Base-by-base conservation (phyloP, 306 rosid genomes). In the Gastrolobium villosum region DNA sequence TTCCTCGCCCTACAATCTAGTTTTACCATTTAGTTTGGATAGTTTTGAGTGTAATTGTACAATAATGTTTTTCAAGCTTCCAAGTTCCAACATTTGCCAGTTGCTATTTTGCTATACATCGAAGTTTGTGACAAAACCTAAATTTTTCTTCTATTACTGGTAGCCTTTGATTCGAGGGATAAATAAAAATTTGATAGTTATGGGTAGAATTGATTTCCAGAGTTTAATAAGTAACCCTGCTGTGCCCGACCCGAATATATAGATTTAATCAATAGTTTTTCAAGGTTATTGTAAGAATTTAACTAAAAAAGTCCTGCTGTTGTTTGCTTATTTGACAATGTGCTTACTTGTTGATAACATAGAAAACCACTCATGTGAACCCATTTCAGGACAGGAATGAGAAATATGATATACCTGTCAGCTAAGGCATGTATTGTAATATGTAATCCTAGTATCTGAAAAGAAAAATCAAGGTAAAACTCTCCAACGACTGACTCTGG, bases 381-480 rank as follows among this genome's bases (percentile, higher is more conserved):
- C 40, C 28, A 67, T 48, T 28, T 35, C 10, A 49, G 69, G 61
- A 75, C 4, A 30, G 35, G 65, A 49, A 57, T 49, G 68, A 59
- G 40, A 43, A 53, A 34, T 44, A 34, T 78, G 26, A 40, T 78
- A 20, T 56, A 40, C 56, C 48, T 68, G 7, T 78, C 34, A 45
- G 11, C 34, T 35, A 30, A 34, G 41, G 15, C 61, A 35, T 67
- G 50, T 35, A 48, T 78, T 45, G 60, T 68, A 66, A 57, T 10
- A 66, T n/a, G 45, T 66, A 54, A 66, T 77, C 75, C 50, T 2
- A 6, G 48, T 55, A 44, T 77, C 15, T 44, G 37, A 55, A 50
- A 13, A 49, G 40, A 70, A 77, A 62, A 67, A 43, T 66, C 30
- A 56, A 54, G 65, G 13, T 55, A 10, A 46, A 40, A 39, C 26